Percentiles rank a stretch among this genome's conserved stretches.
Conservation (phyloP, 1,284 basidiomycete genomes). For the Marasmius fiardii region DNA sequence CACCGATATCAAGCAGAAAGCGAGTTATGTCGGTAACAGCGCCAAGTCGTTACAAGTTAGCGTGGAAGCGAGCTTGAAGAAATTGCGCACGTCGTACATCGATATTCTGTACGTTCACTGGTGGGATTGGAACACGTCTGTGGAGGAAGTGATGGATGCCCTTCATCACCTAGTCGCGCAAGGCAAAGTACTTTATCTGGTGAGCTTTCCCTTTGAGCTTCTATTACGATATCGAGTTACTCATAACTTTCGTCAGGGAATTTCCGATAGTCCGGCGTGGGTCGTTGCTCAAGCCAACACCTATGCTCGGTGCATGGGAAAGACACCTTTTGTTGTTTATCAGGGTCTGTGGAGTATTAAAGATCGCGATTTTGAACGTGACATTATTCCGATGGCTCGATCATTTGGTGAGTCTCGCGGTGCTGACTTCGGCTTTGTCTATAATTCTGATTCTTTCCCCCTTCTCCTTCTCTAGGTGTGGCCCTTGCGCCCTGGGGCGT, state of each 20-base stretch:
- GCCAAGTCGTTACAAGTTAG: neutral
- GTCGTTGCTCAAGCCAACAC: slow-evolving; percentile 25
- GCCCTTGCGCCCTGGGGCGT: neutral
- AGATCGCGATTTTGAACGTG: neutral
- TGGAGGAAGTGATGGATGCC: neutral
- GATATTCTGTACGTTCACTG: neutral
- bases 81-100: neutral
- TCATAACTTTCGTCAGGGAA: neutral
- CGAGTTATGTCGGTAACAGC: neutral
- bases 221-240: neutral
- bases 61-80: neutral
- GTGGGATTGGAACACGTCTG: neutral
- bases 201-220: neutral
- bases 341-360: slow-evolving; percentile 28
- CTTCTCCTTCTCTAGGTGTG: neutral
- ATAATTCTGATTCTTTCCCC: neutral
- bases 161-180: neutral
- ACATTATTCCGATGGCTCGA: neutral
- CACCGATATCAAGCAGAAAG: slow-evolving; percentile 13
- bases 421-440: neutral
- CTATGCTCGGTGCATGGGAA: neutral
- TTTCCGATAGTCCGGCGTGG: slow-evolving; percentile 19
- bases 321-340: slow-evolving; percentile 30
- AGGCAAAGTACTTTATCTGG: neutral
- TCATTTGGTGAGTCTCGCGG: neutral